These are phyloP conservation scores for Trypanosomatidae sp. DNA, from an alignment of 208 protist species.

Conservation along the genomic window DNA sequence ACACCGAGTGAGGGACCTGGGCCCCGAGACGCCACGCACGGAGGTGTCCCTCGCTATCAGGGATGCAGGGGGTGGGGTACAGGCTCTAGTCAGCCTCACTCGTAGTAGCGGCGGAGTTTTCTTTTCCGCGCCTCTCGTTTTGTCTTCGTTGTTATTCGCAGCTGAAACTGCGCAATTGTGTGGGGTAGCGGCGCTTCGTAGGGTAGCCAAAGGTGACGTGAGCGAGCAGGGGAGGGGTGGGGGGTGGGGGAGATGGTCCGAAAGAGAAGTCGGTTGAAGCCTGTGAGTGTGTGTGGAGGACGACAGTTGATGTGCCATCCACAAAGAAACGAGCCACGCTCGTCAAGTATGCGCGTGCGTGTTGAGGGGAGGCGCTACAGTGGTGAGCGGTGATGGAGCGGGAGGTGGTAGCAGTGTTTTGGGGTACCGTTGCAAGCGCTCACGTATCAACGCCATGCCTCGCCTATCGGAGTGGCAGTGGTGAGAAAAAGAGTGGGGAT, in stretches of 20 bases:
- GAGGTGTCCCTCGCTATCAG: background rate
- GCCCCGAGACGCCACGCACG: background rate
- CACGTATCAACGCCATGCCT: background rate
- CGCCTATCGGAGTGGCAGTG: background rate
- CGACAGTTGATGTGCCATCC: background rate
- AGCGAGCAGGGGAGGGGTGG: background rate
- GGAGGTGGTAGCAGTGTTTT: background rate
- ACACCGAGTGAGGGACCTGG: background rate
- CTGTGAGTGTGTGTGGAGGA: background rate
- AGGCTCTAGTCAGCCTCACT: too few species aligned
- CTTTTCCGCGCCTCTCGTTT: too few species aligned
- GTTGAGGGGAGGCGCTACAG: background rate
- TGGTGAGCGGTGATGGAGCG: background rate
- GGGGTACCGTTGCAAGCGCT: background rate
- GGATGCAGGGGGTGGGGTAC: background rate
- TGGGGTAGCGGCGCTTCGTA: too few species aligned
- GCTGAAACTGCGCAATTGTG: too few species aligned
- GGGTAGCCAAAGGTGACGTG: too few species aligned
- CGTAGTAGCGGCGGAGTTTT: too few species aligned
- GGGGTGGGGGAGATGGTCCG: background rate
- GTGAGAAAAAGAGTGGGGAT: too few species aligned
- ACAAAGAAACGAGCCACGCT: background rate
- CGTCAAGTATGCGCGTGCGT: background rate
- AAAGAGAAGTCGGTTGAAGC: conserved; percentile 6
- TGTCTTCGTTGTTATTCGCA: too few species aligned